Base-by-base conservation (phyloP, 352 stramenopile genomes). In the Lagenidium giganteum region DNA sequence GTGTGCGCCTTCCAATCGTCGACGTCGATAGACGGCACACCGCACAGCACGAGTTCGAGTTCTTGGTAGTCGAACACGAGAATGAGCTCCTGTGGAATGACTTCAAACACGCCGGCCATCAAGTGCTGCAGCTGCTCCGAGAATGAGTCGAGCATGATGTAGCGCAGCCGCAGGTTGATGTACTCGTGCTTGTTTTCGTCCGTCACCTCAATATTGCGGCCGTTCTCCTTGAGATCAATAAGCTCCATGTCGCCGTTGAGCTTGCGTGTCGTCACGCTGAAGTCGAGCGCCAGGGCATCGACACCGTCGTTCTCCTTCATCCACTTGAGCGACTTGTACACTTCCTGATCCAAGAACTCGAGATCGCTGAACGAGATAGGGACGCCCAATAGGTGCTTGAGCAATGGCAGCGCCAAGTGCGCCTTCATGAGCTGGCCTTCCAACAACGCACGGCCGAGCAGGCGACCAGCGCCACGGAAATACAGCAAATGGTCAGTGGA, bases 321-420 rank as follows among this genome's bases (percentile, higher is more conserved):
- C 59, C 68, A 83, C 24, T 44, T 27, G 39, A 86, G 34, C 35
- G 53, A 79, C 48, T 63, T 62, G 41, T 81, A 76, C 13, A 66
- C 51, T 21, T 72, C 68, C 7, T 64, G 64, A 43, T 85, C 69
- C 14, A 78, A 65, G 34, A 57, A 68, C 59, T 96, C 84, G 28
- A 98, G 71, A 56, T 98, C 95, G 22, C 74, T 68, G 40, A 98
- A 95, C 2, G 79, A 88, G 14, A 98, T 71, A 4, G 96, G 95
- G 51, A 93, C 91, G 33, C 87, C 95, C 6, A 98, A 66, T 11
- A 99, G 82, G 48, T 98, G 83, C 67, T 98, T 98, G 61, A 98
- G 96, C 40, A 99, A 63, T 37, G 96, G 88, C 8, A 91, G 68
- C 8, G 95, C 81, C 32, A 99, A 79, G 53, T 98, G 95, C 29